Base-by-base conservation (phyloP, 768 basidiomycete species). In the Strobilomyces echinocephalus region DNA sequence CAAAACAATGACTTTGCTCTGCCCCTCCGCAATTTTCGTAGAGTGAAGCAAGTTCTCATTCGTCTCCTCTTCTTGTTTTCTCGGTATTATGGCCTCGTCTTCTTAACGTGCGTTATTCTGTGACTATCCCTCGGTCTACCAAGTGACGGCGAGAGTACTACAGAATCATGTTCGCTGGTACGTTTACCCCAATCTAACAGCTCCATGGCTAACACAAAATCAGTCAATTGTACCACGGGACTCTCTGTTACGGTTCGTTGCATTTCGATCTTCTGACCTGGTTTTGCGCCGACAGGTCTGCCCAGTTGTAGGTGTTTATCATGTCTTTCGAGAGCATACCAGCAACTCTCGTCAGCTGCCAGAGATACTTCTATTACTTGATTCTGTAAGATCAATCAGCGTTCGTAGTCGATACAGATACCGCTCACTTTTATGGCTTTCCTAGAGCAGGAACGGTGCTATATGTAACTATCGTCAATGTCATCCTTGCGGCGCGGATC, bases 61-160 rank as follows among this genome's bases (percentile, higher is more conserved):
- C 50, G 31, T 31, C 15, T 50, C 2, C 50, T 65, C 26, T 65
- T 63, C 44, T 39, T 66, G 26, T 61, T 65, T 33, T 48, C 62
- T 20, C 61, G 64, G 20, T 65, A 66, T 44, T 65, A 65, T 18
- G 63, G 64, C 12, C 36, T 64, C 30, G n/a, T 66, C 26, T 65
- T 52, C 49, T 53, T 63, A 33, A 49, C 47, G 61, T 65, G 14
- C 28, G 56, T 53, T 12, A 10, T 28, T 6, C 28, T 10, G 14
- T n/a, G 42, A 15, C 15, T 28, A 14, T 21, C 12, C 14, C 15
- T 21, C 4, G 8, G 12, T 39, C 5, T 28, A 30, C 8, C 8
- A 10, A 35, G 14, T 56, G 35, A 58, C n/a, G 15, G 1, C 3
- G 15, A n/a, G 14, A n/a, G 40, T 48, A 43, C 8, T 43, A 10